Conservation (phyloP, 1,139 yeast genomes). For the Keqinozyma sinolaborantium region DNA sequence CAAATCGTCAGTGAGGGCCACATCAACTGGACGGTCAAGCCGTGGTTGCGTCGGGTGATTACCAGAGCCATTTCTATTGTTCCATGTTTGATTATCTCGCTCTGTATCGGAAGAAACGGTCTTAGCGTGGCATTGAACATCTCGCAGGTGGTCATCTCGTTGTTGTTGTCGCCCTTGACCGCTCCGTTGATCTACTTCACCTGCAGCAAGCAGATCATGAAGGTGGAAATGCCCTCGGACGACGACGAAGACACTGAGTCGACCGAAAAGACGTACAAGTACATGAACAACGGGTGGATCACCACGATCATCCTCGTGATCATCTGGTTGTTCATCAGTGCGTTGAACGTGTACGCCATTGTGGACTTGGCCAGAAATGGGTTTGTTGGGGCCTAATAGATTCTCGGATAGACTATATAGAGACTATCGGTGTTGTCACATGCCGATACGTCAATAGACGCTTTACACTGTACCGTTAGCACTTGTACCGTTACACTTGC, state of each 20-base stretch:
- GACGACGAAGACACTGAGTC: constrained; percentile 10
- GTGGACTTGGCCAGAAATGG: constrained; percentile 56
- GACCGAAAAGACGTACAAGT: constrained; percentile 25
- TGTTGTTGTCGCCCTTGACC: constrained; percentile 68
- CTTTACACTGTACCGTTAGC: too few relatives aligned
- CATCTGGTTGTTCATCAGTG: constrained; percentile 64
- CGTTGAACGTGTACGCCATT: constrained; percentile 67
- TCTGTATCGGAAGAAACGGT: constrained; percentile 63
- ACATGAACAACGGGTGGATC: constrained; percentile 62
- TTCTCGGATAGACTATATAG: neutral
- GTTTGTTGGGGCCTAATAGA: constrained; percentile 12
- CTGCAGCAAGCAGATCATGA: constrained; percentile 60
- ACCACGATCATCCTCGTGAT: constrained; percentile 42
- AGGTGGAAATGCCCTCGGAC: constrained; percentile 31
- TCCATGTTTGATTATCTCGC: constrained; percentile 65
- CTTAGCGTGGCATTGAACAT: constrained; percentile 64
- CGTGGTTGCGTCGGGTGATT: constrained; percentile 68
- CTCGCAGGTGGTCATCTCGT: constrained; percentile 71
- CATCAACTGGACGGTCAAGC: constrained; percentile 65
- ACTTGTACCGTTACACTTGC: too few relatives aligned
- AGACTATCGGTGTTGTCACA: neutral
- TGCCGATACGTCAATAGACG: too few relatives aligned
- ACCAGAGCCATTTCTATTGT: constrained; percentile 70
- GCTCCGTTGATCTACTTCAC: constrained; percentile 81
- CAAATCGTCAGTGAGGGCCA: constrained; percentile 82